A percentile compares a stretch with the other conserved stretches of the same genome.
phyloP scores from a whole-genome alignment of 441 rosid genomes.

The Biscutella laevigata region DNA sequence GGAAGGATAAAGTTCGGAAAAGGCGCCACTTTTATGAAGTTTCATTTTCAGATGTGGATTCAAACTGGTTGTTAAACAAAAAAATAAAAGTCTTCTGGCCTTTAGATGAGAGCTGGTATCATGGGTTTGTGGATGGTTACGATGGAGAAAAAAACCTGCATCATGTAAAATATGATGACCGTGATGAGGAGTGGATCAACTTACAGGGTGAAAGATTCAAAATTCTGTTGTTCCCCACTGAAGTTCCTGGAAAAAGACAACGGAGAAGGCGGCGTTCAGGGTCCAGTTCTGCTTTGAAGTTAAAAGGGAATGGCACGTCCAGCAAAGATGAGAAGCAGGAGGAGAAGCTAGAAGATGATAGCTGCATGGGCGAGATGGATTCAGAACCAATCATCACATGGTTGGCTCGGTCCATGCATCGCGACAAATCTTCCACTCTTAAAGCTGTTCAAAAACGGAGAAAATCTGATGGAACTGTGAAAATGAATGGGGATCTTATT shows the following conservation, averaged over 20 bases:
- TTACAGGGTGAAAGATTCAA: slow-evolving; percentile 79
- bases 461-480: slow-evolving; percentile 27
- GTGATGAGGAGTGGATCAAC: slow-evolving; percentile 92
- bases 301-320: slow-evolving; percentile 31
- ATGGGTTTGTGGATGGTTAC: slow-evolving; percentile 71
- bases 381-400: slow-evolving; percentile 91
- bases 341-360: slow-evolving; percentile 41
- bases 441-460: slow-evolving; percentile 46
- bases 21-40: slow-evolving; percentile 86
- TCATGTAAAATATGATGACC: slow-evolving; percentile 93
- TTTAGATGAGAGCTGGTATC: slow-evolving; percentile 81
- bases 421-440: slow-evolving; percentile 48
- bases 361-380: slow-evolving; percentile 50
- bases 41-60: slow-evolving; percentile 55
- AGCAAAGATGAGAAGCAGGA: slow-evolving; percentile 35
- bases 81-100: slow-evolving; percentile 93
- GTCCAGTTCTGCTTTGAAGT: slow-evolving; percentile 26
- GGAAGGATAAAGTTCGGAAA: slow-evolving; percentile 50
- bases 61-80: slow-evolving; percentile 56
- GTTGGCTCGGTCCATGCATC: slow-evolving; percentile 61
- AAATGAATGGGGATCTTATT: slow-evolving; percentile 23
- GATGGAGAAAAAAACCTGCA: slow-evolving; percentile 66
- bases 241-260: slow-evolving; percentile 51
- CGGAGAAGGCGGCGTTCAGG: slow-evolving; percentile 34
- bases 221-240: slow-evolving; percentile 70